Conservation (phyloP, 495 filamentous ascomycete genomes). For the Sordaria brevicollis region DNA sequence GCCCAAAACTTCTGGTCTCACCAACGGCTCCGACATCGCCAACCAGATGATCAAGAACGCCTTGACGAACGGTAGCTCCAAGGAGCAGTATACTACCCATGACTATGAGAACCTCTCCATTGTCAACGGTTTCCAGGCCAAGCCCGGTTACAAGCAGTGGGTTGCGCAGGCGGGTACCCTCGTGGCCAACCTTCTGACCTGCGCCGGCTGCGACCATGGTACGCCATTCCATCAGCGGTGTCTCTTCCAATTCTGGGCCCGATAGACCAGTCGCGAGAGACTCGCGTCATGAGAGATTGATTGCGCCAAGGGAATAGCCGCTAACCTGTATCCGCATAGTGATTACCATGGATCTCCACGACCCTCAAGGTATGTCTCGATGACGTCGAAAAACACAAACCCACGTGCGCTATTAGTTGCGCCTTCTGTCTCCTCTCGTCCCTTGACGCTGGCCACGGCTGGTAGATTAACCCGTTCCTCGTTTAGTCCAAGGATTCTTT, state of each 20-base stretch:
- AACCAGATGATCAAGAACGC: slow-evolving; percentile 46
- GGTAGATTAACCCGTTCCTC: slow-evolving; percentile 48
- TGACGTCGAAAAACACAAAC: slow-evolving; percentile 54
- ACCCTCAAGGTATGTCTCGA: slow-evolving; percentile 66
- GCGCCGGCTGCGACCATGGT: slow-evolving; percentile 85
- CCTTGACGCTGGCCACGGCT: slow-evolving; percentile 48
- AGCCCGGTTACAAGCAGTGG: slow-evolving; percentile 93
- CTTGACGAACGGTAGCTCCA: slow-evolving; percentile 6
- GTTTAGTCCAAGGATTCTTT: slow-evolving; percentile 71
- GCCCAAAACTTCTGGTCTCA: slow-evolving; percentile 50
- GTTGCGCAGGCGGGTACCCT: slow-evolving; percentile 93
- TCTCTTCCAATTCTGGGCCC: neutral
- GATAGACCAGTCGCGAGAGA: neutral
- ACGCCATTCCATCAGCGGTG: slow-evolving; percentile 12
- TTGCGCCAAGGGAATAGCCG: neutral
- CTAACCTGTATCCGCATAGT: slow-evolving; percentile 33
- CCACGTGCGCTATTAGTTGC: slow-evolving; percentile 62
- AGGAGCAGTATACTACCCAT: slow-evolving; percentile 36
- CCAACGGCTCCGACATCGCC: slow-evolving; percentile 54
- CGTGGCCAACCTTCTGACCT: slow-evolving; percentile 86
- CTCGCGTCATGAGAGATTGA: neutral
- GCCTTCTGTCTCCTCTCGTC: neutral
- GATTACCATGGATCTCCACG: slow-evolving; percentile 95
- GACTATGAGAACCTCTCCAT: slow-evolving; percentile 47
- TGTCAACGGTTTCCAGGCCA: slow-evolving; percentile 54